phyloP scores from a whole-genome alignment of 2,329 filamentous ascomycete genomes.

The Venturiaceae sp. region DNA sequence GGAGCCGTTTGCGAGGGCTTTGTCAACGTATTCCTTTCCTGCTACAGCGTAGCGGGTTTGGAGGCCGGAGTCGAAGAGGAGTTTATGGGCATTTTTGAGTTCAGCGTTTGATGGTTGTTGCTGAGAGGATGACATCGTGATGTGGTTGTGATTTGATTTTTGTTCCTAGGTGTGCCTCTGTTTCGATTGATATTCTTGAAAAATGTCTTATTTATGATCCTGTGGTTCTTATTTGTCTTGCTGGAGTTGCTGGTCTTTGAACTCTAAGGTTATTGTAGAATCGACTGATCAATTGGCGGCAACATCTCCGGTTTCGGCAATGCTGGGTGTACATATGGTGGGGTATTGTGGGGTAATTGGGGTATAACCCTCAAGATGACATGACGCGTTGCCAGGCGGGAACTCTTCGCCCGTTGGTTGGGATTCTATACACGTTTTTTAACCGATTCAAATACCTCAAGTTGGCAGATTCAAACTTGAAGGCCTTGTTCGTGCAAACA shows the following conservation, averaged over 20 bases:
- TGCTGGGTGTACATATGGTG: not conserved
- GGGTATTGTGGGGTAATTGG: not conserved
- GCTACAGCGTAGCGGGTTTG: constrained; percentile 50
- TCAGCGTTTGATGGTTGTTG: constrained; percentile 1
- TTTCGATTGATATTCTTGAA: not conserved
- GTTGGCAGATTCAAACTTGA: too few species aligned
- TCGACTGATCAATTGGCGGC: not conserved
- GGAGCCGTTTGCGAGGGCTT: constrained; percentile 44
- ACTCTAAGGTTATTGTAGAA: not conserved
- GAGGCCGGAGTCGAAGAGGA: constrained; percentile 51
- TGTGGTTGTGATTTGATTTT: not conserved
- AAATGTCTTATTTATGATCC: too few species aligned
- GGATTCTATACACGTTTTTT: not conserved
- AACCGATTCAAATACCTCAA: too few species aligned
- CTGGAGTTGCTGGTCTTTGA: not conserved
- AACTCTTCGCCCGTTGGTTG: not conserved
- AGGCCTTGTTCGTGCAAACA: too few species aligned
- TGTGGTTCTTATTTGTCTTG: not conserved
- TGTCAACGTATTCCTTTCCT: constrained; percentile 52
- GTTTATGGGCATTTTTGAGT: constrained; percentile 34
- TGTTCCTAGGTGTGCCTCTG: not conserved
- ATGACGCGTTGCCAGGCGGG: not conserved
- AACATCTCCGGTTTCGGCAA: not conserved
- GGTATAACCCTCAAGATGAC: not conserved
- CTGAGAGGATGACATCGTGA: constrained; percentile 4